Base-by-base conservation (phyloP, 352 stramenopile species). In the Phytophthora meadii region DNA sequence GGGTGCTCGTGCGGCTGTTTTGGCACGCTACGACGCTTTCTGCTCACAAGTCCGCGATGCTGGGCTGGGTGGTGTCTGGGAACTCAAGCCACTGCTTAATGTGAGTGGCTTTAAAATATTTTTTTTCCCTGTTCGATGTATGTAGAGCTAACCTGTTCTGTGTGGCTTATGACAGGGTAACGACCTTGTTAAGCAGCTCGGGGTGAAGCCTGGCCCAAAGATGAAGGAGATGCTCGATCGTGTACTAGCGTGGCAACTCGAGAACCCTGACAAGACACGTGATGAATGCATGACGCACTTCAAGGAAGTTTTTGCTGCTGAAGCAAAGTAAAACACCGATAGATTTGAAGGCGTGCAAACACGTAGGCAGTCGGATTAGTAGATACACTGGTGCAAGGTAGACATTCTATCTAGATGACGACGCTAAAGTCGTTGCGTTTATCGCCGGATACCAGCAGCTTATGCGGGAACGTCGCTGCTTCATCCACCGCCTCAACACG, bases 341-440 rank as follows among this genome's bases (percentile, higher is more conserved):
- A 72, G 46, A 70, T 15, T 54, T 60, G 19, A 36, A 36, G 30
- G 22, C 22, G 22, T 22, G 22, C 2, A 22, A 22, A 22, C 22
- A 22, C 22, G 22, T 51, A 44, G 25, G 61, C 53, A 48, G 42
- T 65, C 37, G 46, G n/a, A 61, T 68, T 72, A 71, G 46, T 65
- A 61, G 51, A 72, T 67, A 72, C 51, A 65, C 36, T 59, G 51
- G 54, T 58, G 45, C 54, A 70, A 39, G 39, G 4, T 17, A 36
- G 11, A 17, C 54, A 32, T 63, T 61, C 59, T 61, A 67, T 73
- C 54, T 86, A 91, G 24, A 93, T 60, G 22, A 82, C 75, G 57
- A 91, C 81, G 44, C 78, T 77, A 63, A 93, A 93, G 49, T 79
- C 68, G 54, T 93, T 93, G 36, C 80, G 78, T 50, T 93, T 93